Evolutionary conservation across 2,329 filamentous ascomycete genomes (phyloP), one percentile per base, ranked within the genome.

Genomic region (Berkeleyomyces rouxiae): DNA sequence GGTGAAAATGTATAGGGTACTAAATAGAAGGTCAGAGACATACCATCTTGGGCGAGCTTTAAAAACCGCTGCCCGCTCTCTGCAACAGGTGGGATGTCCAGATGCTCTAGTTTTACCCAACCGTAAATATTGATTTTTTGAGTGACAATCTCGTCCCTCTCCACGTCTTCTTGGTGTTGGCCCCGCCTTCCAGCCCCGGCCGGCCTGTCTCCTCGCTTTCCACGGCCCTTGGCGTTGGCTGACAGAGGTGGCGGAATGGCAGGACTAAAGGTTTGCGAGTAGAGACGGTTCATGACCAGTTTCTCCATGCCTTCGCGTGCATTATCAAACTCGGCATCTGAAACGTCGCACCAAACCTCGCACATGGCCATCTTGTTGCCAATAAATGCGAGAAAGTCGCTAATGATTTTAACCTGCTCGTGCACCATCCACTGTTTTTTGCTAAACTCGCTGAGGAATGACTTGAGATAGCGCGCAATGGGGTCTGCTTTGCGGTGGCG

Each of bases 401-500:
- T 84, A 65, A 99, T 96, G 66, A 99, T 97, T 75, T 99, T 99
- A 71, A 97, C 93, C 73, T 99, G 93, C 74, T 99, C 93, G 71
- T 99, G 93, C 5, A 96, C 93, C 88, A 96, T 95, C 93, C 93
- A 99, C 73, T 97, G 93, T 68, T 91, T 89, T 76, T 97, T 99
- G 43, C 85, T 89, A 74, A 99, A 99, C 72, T 99, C 95, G 58
- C 84, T 84, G 39, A 99, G 76, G 69, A 99, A 99, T 0, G 93
- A 97, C 67, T 95, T 88, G 55, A 99, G 79, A 70, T 96, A 99
- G 67, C 92, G 87, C 4, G 95, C 95, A 1, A 99, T 92, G 0
- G 95, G 93, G 69, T 99, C 95, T n/a, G 93, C 95, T 64, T 95
- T 96, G 67, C 92, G 89, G 74, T 99, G 93, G 65, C 93, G 86